Evolutionary conservation across 768 basidiomycete species (phyloP), one percentile per base, ranked within the genome.

Genomic region (Rickenella mellea): DNA sequence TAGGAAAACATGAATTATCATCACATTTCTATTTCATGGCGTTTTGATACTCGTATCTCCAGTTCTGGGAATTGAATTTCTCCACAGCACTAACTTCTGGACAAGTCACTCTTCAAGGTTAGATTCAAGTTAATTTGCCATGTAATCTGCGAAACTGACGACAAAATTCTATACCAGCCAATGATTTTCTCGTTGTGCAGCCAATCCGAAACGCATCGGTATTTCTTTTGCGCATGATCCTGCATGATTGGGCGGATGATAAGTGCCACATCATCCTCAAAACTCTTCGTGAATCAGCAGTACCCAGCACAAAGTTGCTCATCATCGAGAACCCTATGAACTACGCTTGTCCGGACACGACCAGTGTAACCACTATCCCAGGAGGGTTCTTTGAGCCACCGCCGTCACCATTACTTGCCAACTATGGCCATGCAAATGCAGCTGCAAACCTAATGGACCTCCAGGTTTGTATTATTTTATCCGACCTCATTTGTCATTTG

Each of bases 161-260:
- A 25, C 45, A 40, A 12, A 27, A 21, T 6, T 24, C 20, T 8
- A 15, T 20, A 41, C 3, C 33, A 50, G 54, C 15, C 33, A 53
- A 48, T 44, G 48, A 42, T 52, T 58, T 45, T 55, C 58, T 46
- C 49, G 54, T 25, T 51, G 59, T 47, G 40, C 55, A 52, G 43
- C 58, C 41, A 52, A 43, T 17, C 55, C 60, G 58, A 41, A 52
- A 40, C 50, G 60, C 42, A 32, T 44, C 57, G 1, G 51, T 60
- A 14, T 60, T 53, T 48, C 26, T 60, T 28, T 37, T 62, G n/a
- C 45, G 54, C 19, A 41, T 30, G 25, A 52, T 63, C 33, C 30
- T 56, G 11, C 62, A 65, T 42, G 58, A 62, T 43, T 63, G 62
- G 62, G 40, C 63, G 1, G 63, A 63, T 44, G 45, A 55, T 6